Evolutionary conservation across 2,329 filamentous ascomycete genomes (phyloP), one percentile per base, ranked within the genome.

Genomic region (Cladosporium sp.): DNA sequence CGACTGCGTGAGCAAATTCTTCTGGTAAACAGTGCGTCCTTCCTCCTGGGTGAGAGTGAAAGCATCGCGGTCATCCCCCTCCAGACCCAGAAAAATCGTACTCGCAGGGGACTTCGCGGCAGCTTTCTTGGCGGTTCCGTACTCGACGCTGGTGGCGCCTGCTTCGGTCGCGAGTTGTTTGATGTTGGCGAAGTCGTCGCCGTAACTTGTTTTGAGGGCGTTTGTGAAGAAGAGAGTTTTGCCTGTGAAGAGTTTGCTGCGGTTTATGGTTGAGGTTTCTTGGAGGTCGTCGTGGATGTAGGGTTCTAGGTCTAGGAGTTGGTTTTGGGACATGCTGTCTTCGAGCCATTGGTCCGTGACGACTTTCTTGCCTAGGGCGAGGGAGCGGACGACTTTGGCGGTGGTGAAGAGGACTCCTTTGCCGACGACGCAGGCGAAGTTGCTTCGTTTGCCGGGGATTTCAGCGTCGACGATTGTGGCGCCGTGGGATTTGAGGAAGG

Each of bases 151-250:
- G 4, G 51, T 59, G 1, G 69, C 72, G 3, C 74, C 73, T 7
- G 66, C 66, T 4, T 64, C 62, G 29, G 60, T 62, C 16, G 62
- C 65, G 0, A 76, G 62, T 4, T 63, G 55, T 29, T 68, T 61
- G 4, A 76, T 63, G n/a, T 71, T 67, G 1, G 55, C 49, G 53
- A 70, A 74, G 2, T 60, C 60, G 3, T 67, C 65, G 4, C 59
- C 61, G n/a, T 67, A 64, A n/a, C 61, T 57, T 16, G 58, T 59
- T 32, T 65, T 65, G 13, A 72, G 60, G 2, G 65, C 59, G 8
- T 65, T 65, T 0, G 75, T 77, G 59, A 78, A 71, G 57, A 75
- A 78, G 20, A 79, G 64, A 6, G 67, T 71, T 55, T 72, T 74
- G 52, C 72, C 72, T 1, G 65, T 51, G 59, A 82, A 79, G 0